A percentile compares a stretch with the other conserved stretches of the same genome.
Conservation (phyloP, 1,284 basidiomycete genomes). For the Coniophora puteana region DNA sequence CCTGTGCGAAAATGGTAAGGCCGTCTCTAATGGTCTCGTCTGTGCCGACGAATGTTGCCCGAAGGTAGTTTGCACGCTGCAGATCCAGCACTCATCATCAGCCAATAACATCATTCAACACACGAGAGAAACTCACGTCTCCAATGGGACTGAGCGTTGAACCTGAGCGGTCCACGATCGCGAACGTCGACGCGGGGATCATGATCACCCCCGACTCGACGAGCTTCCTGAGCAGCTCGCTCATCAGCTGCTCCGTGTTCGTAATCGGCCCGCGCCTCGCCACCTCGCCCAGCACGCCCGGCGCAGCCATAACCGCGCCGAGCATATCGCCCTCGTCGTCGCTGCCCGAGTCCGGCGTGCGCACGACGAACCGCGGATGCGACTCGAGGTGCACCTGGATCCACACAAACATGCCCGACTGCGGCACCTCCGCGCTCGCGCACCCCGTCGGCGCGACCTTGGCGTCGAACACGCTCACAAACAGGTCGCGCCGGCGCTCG, state of each 20-base stretch:
- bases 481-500: constrained; percentile 28
- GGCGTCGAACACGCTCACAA: constrained; percentile 26
- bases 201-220: constrained; percentile 26
- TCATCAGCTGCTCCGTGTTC: constrained; percentile 31
- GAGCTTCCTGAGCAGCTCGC: constrained; percentile 28
- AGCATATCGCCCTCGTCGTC: no score
- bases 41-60: constrained; percentile 27
- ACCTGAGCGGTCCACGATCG: constrained; percentile 23
- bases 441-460: constrained; percentile 18
- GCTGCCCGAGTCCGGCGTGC: constrained; percentile 2
- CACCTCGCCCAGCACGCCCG: constrained; percentile 10
- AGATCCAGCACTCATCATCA: constrained; percentile 2
- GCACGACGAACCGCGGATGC: constrained; percentile 22
- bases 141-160: constrained; percentile 18
- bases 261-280: constrained; percentile 19
- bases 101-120: not conserved
- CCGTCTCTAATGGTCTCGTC: constrained; percentile 29
- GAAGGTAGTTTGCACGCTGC: constrained; percentile 28
- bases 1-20: constrained; percentile 21
- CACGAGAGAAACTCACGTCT: constrained; percentile 17
- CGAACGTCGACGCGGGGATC: constrained; percentile 33
- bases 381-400: constrained; percentile 28
- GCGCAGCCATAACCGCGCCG: constrained; percentile 17
- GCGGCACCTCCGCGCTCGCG: constrained; percentile 21
- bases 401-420: constrained; percentile 35